phyloP scores from a whole-genome alignment of 2,329 filamentous ascomycete species.

The Zasmidium cellare region DNA sequence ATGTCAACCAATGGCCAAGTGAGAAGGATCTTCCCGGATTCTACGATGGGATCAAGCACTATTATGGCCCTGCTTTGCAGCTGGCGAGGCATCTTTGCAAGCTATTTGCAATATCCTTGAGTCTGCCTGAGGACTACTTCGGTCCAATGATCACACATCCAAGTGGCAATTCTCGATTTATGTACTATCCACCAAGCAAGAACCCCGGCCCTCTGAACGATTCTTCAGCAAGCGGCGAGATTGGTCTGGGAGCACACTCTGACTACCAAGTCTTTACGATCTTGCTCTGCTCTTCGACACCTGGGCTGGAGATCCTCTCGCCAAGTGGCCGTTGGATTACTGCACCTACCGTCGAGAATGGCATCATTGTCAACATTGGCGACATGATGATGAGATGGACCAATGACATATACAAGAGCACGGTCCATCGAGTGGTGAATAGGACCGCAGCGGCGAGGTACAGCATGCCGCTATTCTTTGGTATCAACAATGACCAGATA shows the following conservation, averaged over 20 bases:
- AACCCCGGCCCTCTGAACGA: neutral
- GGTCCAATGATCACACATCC: slow-evolving; percentile 38
- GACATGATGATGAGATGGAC: slow-evolving; percentile 53
- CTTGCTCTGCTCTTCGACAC: slow-evolving; percentile 2
- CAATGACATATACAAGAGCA: slow-evolving; percentile 44
- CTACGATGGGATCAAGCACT: slow-evolving; percentile 32
- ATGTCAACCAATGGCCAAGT: slow-evolving; percentile 35
- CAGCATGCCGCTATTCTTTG: slow-evolving; percentile 51
- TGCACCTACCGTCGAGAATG: slow-evolving; percentile 44
- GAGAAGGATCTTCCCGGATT: slow-evolving; percentile 38
- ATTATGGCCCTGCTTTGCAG: slow-evolving; percentile 36
- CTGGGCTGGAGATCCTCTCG: slow-evolving; percentile 26
- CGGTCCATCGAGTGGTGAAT: slow-evolving; percentile 49
- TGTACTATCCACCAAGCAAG: slow-evolving; percentile 36
- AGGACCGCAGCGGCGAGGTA: slow-evolving; percentile 39
- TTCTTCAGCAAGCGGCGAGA: slow-evolving; percentile 13
- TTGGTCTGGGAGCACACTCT: slow-evolving; percentile 37
- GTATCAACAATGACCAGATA: slow-evolving; percentile 39
- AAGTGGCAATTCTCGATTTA: slow-evolving; percentile 37
- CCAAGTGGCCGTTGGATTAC: slow-evolving; percentile 44
- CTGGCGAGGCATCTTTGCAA: slow-evolving; percentile 39
- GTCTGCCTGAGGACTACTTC: slow-evolving; percentile 37
- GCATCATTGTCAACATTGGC: slow-evolving; percentile 52
- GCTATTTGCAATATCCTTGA: slow-evolving; percentile 38
- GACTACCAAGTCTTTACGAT: slow-evolving; percentile 5